phyloP scores from a whole-genome alignment of 2,329 filamentous ascomycete species.

The Clonostachys chloroleuca region DNA sequence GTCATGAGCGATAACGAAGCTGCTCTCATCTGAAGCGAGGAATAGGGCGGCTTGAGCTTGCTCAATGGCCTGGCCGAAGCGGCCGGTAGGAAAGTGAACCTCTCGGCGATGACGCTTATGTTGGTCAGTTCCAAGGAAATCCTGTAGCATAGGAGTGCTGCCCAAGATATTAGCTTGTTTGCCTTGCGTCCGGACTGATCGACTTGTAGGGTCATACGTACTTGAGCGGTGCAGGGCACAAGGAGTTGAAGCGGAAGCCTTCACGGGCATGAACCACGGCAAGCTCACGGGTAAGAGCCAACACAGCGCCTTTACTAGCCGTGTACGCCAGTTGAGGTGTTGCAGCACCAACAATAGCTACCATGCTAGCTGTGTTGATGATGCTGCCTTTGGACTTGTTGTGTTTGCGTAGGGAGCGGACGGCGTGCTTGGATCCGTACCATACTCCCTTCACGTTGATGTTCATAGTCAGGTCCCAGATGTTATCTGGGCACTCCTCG shows the following conservation, averaged over 20 bases:
- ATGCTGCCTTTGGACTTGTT: conserved; percentile 64
- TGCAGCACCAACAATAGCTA: conserved; percentile 67
- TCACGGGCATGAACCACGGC: conserved; percentile 72
- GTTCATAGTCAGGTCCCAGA: conserved; percentile 72
- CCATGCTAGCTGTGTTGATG: conserved; percentile 72
- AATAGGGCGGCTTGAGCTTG: conserved; percentile 73
- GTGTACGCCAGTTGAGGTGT: conserved; percentile 74
- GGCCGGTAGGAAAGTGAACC: conserved; percentile 69
- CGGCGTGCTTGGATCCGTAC: conserved; percentile 72
- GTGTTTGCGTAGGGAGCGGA: conserved; percentile 62
- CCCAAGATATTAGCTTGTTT: not conserved
- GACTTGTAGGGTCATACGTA: conserved; percentile 19
- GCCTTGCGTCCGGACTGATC: not conserved
- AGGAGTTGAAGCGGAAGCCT: conserved; percentile 64
- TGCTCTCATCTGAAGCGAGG: conserved; percentile 69
- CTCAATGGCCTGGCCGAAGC: conserved; percentile 77
- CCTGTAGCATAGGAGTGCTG: conserved; percentile 68
- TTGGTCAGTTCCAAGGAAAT: conserved; percentile 70
- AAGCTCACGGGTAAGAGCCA: conserved; percentile 69
- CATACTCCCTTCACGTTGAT: conserved; percentile 80
- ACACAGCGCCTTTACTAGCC: conserved; percentile 70
- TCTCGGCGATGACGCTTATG: conserved; percentile 67
- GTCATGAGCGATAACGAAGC: conserved; percentile 70
- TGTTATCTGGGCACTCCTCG: conserved; percentile 65
- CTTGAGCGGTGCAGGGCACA: conserved; percentile 73